phyloP scores from a whole-genome alignment of 2,329 filamentous ascomycete species.

The Arachnomyces sp. region DNA sequence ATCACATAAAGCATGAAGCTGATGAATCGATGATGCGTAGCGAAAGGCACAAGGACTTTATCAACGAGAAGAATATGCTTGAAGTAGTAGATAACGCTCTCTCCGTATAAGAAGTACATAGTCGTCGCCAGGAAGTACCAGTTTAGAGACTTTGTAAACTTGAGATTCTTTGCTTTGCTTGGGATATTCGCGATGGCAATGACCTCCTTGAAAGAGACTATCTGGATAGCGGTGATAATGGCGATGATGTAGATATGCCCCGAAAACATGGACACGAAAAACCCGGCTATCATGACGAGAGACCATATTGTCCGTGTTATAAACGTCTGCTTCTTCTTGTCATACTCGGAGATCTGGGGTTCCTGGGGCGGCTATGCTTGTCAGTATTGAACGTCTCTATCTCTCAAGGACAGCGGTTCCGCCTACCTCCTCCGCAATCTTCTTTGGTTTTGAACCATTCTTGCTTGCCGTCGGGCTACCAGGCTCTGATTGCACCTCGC shows the following conservation, averaged over 20 bases:
- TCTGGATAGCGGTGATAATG: conserved; percentile 86
- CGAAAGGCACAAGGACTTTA: conserved; percentile 81
- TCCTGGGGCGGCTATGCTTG: conserved; percentile 27
- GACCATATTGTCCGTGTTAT: conserved; percentile 96
- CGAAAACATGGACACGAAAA: conserved; percentile 87
- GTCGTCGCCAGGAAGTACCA: conserved; percentile 99
- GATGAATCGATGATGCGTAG: conserved; percentile 96
- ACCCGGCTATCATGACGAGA: conserved; percentile 89
- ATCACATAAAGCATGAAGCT: conserved; percentile 98
- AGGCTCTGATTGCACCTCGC: conserved; percentile 42
- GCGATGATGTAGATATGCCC: conserved; percentile 96
- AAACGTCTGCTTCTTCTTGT: conserved; percentile 98
- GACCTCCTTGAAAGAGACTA: conserved; percentile 98
- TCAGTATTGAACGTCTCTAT: conserved; percentile 2
- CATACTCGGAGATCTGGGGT: conserved; percentile 60
- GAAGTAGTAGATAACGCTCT: conserved; percentile 99
- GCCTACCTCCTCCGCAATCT: conserved; percentile 22
- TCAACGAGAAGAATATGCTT: conserved; percentile 97
- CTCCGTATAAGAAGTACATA: conserved; percentile 98
- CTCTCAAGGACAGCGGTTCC: neutral
- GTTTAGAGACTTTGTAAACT: conserved; percentile 91
- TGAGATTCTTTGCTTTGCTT: conserved; percentile 78
- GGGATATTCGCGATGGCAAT: conserved; percentile 96
- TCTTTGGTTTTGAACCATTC: conserved; percentile 31
- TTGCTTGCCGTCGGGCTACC: conserved; percentile 40